Percentiles rank a stretch among this genome's conserved stretches.
These are phyloP conservation scores for Penicillium dipodomyicola DNA, from an alignment of 495 filamentous ascomycete species.

Conservation along the genomic window DNA sequence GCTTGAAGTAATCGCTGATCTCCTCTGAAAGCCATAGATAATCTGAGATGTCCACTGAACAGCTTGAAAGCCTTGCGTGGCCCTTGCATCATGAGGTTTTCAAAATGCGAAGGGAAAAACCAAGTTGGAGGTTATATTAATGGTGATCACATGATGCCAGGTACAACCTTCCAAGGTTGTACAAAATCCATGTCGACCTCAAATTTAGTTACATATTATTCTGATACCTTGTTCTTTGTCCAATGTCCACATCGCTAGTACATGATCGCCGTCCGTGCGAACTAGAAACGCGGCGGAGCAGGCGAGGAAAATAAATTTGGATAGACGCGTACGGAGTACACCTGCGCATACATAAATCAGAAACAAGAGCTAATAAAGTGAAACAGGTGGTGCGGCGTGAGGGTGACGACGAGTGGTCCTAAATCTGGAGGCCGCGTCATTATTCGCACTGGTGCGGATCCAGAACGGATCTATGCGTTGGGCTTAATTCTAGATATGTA, in stretches of 20 bases:
- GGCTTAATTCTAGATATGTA: background rate
- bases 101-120: too few relatives aligned
- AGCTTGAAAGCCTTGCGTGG: too few relatives aligned
- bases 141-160: too few relatives aligned
- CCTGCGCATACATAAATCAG: background rate
- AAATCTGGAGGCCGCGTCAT: constrained; percentile 6
- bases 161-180: too few relatives aligned
- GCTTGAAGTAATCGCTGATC: too few relatives aligned
- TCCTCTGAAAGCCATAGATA: too few relatives aligned
- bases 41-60: too few relatives aligned
- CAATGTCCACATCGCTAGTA: background rate
- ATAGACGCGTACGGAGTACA: background rate
- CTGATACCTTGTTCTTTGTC: background rate
- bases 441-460: background rate
- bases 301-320: background rate
- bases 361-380: background rate
- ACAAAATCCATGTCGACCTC: constrained; percentile 2
- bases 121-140: too few relatives aligned
- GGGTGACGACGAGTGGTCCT: background rate
- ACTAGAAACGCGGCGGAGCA: background rate
- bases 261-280: background rate
- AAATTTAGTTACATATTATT: background rate
- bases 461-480: background rate
- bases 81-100: too few relatives aligned
- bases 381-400: background rate